These are phyloP conservation scores for Apiotrichum sp. DNA, from an alignment of 1,284 basidiomycete genomes.

Conservation along the genomic window DNA sequence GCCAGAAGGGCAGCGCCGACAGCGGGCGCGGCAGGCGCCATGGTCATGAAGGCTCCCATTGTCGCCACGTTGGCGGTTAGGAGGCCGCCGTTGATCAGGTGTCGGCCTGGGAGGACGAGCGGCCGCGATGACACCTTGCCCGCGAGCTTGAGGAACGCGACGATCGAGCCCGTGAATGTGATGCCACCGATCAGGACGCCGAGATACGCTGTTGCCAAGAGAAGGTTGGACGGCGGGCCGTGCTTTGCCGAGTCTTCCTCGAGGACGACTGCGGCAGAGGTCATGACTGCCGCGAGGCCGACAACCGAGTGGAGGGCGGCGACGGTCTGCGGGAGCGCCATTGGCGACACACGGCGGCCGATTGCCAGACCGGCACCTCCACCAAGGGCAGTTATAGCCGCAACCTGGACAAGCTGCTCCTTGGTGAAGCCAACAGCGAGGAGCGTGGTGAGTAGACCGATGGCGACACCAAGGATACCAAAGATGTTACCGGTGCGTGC, in stretches of 20 bases:
- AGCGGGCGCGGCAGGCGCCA: constrained; percentile 61
- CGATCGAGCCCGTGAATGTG: constrained; percentile 56
- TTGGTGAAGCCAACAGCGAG: constrained; percentile 71
- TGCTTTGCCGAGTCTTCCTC: constrained; percentile 54
- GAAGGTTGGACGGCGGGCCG: constrained; percentile 53
- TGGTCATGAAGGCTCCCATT: constrained; percentile 67
- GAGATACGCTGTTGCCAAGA: constrained; percentile 72
- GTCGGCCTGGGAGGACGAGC: constrained; percentile 63
- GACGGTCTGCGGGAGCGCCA: constrained; percentile 75
- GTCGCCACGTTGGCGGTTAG: constrained; percentile 62
- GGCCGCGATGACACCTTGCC: constrained; percentile 69
- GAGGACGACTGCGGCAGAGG: constrained; percentile 70
- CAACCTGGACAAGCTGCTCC: constrained; percentile 68
- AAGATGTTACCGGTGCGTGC: constrained; percentile 75
- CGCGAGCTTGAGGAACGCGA: constrained; percentile 79
- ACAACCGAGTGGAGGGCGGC: constrained; percentile 71
- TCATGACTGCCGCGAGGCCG: constrained; percentile 75
- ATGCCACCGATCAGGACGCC: constrained; percentile 68
- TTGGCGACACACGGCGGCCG: constrained; percentile 72
- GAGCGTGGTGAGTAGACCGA: constrained; percentile 70
- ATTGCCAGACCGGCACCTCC: constrained; percentile 60
- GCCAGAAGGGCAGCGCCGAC: constrained; percentile 70
- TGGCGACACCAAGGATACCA: constrained; percentile 71
- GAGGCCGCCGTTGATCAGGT: constrained; percentile 63
- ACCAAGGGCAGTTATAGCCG: constrained; percentile 64